phyloP scores from a whole-genome alignment of 495 filamentous ascomycete genomes.

The Tuber aestivum region DNA sequence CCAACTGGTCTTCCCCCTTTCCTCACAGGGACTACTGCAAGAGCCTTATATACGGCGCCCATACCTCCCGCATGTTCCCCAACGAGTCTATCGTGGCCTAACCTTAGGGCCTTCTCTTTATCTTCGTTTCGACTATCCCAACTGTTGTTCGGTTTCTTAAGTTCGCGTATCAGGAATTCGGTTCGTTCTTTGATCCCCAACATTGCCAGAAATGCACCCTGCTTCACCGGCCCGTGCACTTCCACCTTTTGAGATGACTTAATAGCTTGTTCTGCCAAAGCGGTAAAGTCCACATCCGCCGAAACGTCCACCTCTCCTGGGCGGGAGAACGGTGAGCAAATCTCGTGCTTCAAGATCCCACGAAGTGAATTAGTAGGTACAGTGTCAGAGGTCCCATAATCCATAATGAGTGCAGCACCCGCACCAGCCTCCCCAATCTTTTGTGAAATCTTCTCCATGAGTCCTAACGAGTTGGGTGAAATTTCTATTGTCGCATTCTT shows the following conservation, averaged over 20 bases:
- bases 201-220: slow-evolving; percentile 66
- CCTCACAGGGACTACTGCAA: slow-evolving; percentile 82
- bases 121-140: not conserved
- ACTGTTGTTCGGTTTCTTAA: slow-evolving; percentile 22
- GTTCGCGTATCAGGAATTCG: slow-evolving; percentile 54
- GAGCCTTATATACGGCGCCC: slow-evolving; percentile 88
- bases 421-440: slow-evolving; percentile 75
- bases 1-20: slow-evolving; percentile 75
- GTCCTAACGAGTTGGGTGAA: slow-evolving; percentile 74
- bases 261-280: slow-evolving; percentile 73
- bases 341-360: slow-evolving; percentile 69
- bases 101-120: slow-evolving; percentile 58
- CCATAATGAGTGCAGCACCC: slow-evolving; percentile 84
- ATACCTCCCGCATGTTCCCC: slow-evolving; percentile 74
- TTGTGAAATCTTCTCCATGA: slow-evolving; percentile 69
- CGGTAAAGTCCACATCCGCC: slow-evolving; percentile 86
- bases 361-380: slow-evolving; percentile 82
- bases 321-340: slow-evolving; percentile 65
- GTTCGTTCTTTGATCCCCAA: slow-evolving; percentile 80
- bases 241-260: slow-evolving; percentile 70
- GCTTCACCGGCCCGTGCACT: slow-evolving; percentile 86
- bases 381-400: slow-evolving; percentile 75
- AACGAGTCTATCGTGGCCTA: slow-evolving; percentile 69
- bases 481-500: slow-evolving; percentile 70
- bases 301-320: slow-evolving; percentile 79